Conservation (phyloP, 441 rosid species). For the Populus tomentosa region DNA sequence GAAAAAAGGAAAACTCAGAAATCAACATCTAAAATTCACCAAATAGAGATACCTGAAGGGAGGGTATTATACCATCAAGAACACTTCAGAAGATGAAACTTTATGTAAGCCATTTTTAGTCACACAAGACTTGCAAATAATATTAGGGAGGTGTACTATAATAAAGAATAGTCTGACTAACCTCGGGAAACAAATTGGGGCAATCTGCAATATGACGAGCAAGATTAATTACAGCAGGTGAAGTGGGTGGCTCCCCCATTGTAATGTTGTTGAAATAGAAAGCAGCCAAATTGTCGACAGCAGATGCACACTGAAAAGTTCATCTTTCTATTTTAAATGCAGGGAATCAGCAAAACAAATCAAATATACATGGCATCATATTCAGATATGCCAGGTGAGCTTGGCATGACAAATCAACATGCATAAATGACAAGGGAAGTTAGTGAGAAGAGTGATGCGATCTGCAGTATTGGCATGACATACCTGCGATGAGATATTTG, state of each 20-base stretch:
- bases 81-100: background rate
- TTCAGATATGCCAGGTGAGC: background rate
- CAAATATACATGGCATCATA: background rate
- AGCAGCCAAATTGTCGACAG: constrained; percentile 94
- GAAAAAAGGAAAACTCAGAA: background rate
- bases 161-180: constrained; percentile 30
- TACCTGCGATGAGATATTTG: constrained; percentile 93
- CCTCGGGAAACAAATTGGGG: constrained; percentile 92
- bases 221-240: constrained; percentile 69
- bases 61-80: background rate
- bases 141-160: background rate
- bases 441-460: background rate
- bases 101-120: background rate
- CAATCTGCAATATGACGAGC: constrained; percentile 84
- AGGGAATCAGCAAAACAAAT: constrained; percentile 4
- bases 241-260: constrained; percentile 80
- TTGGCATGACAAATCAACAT: background rate
- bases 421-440: background rate
- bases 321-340: background rate
- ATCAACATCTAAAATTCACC: background rate
- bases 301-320: constrained; percentile 80
- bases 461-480: constrained; percentile 15
- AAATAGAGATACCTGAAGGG: background rate
- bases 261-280: constrained; percentile 92
- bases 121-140: background rate